Base-by-base conservation (phyloP, 345 rosid genomes). In the Trapa incisa region DNA sequence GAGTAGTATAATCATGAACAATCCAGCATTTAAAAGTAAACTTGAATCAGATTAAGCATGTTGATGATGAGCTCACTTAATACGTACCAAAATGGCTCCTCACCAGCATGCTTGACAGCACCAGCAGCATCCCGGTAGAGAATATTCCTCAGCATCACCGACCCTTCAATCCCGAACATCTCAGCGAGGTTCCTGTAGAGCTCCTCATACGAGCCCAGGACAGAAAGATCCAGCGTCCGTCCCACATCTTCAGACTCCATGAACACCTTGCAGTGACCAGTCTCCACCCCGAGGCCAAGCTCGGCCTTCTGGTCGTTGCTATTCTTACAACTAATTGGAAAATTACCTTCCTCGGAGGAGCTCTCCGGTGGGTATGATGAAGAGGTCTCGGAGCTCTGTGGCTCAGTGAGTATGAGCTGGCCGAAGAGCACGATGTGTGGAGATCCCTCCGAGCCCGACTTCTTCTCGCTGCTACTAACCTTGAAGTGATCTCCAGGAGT, bases 221-320 rank as follows among this genome's bases (percentile, higher is more conserved):
- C 79, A 0, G 97, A 85, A 13, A 93, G 73, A 74, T 93, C 93
- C 43, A 93, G 84, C 1, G 94, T 89, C 70, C 97, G 80, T 29
- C 96, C 96, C 3, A 90, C 86, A 32, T 88, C 86, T 29, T 93
- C 98, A 0, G 96, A 86, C 75, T 89, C 92, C 92, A 86, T 73
- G 69, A 88, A 93, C 53, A 93, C 94, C 77, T 89, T 89, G 83
- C 98, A 89, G 41, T 86, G 92, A 32, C 89, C 96, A 0, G 79
- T 81, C 73, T 82, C 90, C 71, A 82, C 65, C 58, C 79, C 76
- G 1, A 72, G 70, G 42, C 77, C 85, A 69, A 73, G 61, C 70
- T 84, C 60, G 70, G 77, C 78, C 72, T 58, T 58, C 14, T 33
- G 38, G 63, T 35, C 15, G 12, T 58, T 35, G 32, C 14, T 35